These are phyloP conservation scores for Hortiboletus flavorubellus DNA, from an alignment of 768 basidiomycete species.

Conservation along the genomic window DNA sequence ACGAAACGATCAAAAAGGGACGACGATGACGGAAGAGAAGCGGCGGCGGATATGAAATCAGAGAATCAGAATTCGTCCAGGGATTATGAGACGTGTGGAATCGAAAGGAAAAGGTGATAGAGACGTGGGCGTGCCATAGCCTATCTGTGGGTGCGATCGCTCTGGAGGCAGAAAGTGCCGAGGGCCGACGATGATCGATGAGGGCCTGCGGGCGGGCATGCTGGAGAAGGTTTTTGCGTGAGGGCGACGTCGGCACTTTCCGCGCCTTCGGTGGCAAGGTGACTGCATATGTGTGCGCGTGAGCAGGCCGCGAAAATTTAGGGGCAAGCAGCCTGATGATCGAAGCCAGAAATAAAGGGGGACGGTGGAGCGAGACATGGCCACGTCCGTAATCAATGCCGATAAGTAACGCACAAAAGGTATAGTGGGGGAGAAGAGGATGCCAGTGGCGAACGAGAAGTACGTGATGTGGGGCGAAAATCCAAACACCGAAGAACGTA, in stretches of 20 bases:
- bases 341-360: too few relatives aligned
- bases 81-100: not conserved
- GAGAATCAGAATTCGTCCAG: not conserved
- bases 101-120: not conserved
- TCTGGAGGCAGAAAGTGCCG: slow-evolving; percentile 56
- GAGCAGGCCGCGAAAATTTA: too few relatives aligned
- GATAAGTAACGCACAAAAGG: slow-evolving; percentile 1
- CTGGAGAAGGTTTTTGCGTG: too few relatives aligned
- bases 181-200: slow-evolving; percentile 46
- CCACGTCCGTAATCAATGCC: too few relatives aligned
- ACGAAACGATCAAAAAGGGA: not conserved
- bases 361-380: not conserved
- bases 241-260: slow-evolving; percentile 58
- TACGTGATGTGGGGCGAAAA: not conserved
- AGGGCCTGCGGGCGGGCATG: slow-evolving; percentile 32
- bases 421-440: too few relatives aligned
- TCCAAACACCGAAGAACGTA: slow-evolving; percentile 21
- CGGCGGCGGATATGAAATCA: slow-evolving; percentile 2
- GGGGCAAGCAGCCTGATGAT: not conserved
- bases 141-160: slow-evolving; percentile 59
- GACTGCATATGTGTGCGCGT: slow-evolving; percentile 32
- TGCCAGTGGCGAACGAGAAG: not conserved
- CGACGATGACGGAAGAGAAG: not conserved
- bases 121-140: slow-evolving; percentile 43
- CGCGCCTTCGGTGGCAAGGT: slow-evolving; percentile 68